A percentile compares a stretch with the other conserved stretches of the same genome.
phyloP scores from a whole-genome alignment of 805 yeast genomes.

The Torulaspora microellipsoides region DNA sequence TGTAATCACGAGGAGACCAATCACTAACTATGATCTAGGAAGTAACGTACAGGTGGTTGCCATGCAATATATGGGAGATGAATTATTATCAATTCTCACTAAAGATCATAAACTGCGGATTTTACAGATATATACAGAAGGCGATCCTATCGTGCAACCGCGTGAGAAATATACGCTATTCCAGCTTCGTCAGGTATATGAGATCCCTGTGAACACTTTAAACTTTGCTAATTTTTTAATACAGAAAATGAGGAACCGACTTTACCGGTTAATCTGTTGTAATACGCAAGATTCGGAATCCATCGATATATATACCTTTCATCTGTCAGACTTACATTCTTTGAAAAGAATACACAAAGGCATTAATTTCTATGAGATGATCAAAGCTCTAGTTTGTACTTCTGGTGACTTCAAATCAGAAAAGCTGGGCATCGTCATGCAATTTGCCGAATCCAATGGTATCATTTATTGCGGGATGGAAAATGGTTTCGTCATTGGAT shows the following conservation, averaged over 20 bases:
- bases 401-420: constrained; percentile 13
- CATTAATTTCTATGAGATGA: constrained; percentile 16
- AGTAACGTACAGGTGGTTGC: constrained; percentile 18
- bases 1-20: constrained; percentile 27
- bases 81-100: constrained; percentile 17
- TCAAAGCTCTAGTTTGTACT: constrained; percentile 6
- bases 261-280: constrained; percentile 25
- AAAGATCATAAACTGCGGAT: constrained; percentile 29
- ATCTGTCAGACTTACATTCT: constrained; percentile 18
- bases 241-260: constrained; percentile 1
- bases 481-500: constrained; percentile 31
- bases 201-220: constrained; percentile 32
- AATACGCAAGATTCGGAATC: constrained; percentile 30
- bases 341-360: constrained; percentile 22
- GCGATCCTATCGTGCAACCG: not conserved
- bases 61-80: constrained; percentile 12
- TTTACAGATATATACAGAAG: constrained; percentile 5
- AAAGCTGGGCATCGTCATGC: constrained; percentile 32
- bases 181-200: constrained; percentile 13
- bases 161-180: too few relatives aligned
- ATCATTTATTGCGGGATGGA: constrained; percentile 27
- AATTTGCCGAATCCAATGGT: constrained; percentile 14
- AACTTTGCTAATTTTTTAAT: constrained; percentile 31
- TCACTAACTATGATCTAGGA: constrained; percentile 6
- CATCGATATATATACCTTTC: constrained; percentile 27